A percentile compares a stretch with the other conserved stretches of the same genome.
Conservation (phyloP, 177 flowering plant genomes). For the Tripterygium wilfordii region DNA sequence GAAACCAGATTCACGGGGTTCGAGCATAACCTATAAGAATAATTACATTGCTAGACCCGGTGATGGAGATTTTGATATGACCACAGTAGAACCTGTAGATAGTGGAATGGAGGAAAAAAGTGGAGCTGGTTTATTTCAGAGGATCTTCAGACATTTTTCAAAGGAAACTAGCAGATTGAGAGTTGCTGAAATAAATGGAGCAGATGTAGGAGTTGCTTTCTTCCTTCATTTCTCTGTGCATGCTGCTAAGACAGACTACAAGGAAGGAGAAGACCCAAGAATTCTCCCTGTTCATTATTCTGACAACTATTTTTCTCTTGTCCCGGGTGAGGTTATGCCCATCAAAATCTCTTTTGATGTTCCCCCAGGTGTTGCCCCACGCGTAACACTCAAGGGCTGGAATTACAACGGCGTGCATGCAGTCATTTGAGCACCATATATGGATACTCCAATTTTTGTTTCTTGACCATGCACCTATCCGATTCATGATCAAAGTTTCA, state of each 20-base stretch:
- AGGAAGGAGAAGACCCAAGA: conserved; percentile 78
- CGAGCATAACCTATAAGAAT: conserved; percentile 31
- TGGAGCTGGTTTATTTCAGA: conserved; percentile 33
- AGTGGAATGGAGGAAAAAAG: conserved; percentile 8
- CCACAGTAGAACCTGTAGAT: conserved; percentile 13
- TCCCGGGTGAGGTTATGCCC: conserved; percentile 72
- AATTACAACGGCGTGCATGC: conserved; percentile 45
- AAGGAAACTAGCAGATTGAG: conserved; percentile 23
- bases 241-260: conserved; percentile 31
- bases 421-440: conserved; percentile 21
- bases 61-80: conserved; percentile 28
- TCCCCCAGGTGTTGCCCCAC: conserved; percentile 68
- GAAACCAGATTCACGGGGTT: conserved; percentile 26
- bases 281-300: conserved; percentile 96
- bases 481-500: too few relatives aligned
- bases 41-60: conserved; percentile 10
- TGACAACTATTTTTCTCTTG: conserved; percentile 91
- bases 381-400: conserved; percentile 79
- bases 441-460: neutral
- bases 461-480: too few relatives aligned
- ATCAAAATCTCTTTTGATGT: conserved; percentile 65
- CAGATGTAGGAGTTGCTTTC: conserved; percentile 78
- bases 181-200: conserved; percentile 49
- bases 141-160: conserved; percentile 33
- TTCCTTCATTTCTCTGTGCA: conserved; percentile 90